These are phyloP conservation scores for Nitzschia inconspicua DNA, from an alignment of 108 stramenopile genomes.

Conservation along the genomic window DNA sequence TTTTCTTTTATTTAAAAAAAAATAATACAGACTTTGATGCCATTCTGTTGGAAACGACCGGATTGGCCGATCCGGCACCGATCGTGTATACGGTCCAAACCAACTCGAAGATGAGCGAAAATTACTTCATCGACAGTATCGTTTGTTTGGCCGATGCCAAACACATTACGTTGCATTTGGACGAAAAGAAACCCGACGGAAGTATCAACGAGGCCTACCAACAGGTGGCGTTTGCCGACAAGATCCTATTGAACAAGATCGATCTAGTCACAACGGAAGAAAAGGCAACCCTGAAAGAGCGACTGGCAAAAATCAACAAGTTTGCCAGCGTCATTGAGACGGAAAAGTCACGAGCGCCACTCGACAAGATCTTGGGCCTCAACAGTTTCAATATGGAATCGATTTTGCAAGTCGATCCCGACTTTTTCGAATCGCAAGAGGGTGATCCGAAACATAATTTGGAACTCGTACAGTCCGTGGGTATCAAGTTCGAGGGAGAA, in stretches of 20 bases:
- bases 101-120: conserved; percentile 85
- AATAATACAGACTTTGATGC: conserved; percentile 95
- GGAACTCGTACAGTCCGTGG: conserved; percentile 85
- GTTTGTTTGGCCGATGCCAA: conserved; percentile 93
- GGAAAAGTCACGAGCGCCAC: conserved; percentile 71
- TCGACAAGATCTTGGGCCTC: conserved; percentile 84
- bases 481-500: conserved; percentile 81
- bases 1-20: too few species aligned
- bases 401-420: conserved; percentile 80
- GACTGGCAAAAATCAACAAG: conserved; percentile 51
- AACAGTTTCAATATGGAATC: conserved; percentile 91
- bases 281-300: conserved; percentile 75
- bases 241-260: conserved; percentile 95
- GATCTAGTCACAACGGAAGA: conserved; percentile 90
- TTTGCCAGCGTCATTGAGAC: conserved; percentile 89
- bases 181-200: conserved; percentile 89
- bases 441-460: conserved; percentile 85
- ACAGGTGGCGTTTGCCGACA: conserved; percentile 98
- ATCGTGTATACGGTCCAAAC: conserved; percentile 95
- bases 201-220: conserved; percentile 89
- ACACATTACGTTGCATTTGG: conserved; percentile 84
- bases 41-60: conserved; percentile 94
- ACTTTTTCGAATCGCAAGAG: conserved; percentile 82
- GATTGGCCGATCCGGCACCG: conserved; percentile 94
- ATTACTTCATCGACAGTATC: conserved; percentile 85